phyloP scores from a whole-genome alignment of 2,329 filamentous ascomycete species.

The Aspergillus sp. region DNA sequence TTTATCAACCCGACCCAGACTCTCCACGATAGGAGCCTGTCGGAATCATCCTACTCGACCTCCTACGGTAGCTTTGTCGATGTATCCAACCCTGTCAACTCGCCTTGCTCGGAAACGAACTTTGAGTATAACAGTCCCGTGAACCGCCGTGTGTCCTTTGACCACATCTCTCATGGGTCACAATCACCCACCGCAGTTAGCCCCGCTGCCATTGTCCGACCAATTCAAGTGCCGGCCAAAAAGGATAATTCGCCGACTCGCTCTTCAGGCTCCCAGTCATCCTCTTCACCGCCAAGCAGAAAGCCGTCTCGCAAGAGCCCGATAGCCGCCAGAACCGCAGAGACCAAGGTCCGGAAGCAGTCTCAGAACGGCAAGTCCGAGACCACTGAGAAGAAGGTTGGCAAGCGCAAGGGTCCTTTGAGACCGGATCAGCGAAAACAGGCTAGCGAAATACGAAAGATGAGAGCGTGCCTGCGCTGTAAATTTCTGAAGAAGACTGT shows the following conservation, averaged over 20 bases:
- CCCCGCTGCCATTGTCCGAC: constrained; percentile 68
- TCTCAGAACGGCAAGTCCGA: constrained; percentile 79
- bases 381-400: constrained; percentile 87
- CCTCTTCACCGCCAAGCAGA: constrained; percentile 67
- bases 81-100: constrained; percentile 78
- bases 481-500: constrained; percentile 97
- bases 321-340: constrained; percentile 77
- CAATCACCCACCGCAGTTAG: constrained; percentile 60
- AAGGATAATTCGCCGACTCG: constrained; percentile 57
- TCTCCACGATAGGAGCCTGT: constrained; percentile 82
- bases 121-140: constrained; percentile 57
- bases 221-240: constrained; percentile 59
- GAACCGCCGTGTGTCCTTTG: constrained; percentile 46
- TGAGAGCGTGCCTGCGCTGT: constrained; percentile 90
- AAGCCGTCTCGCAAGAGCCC: constrained; percentile 74
- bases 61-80: constrained; percentile 83
- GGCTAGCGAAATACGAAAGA: constrained; percentile 93
- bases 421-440: constrained; percentile 94
- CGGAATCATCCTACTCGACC: constrained; percentile 78
- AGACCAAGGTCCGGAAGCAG: constrained; percentile 79
- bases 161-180: constrained; percentile 49
- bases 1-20: constrained; percentile 94
- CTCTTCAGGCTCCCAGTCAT: constrained; percentile 66
- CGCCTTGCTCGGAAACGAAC: constrained; percentile 77
- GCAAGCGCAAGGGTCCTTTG: constrained; percentile 84